Conservation (phyloP, 179 eudicot genomes). For the Camellia oleifera region DNA sequence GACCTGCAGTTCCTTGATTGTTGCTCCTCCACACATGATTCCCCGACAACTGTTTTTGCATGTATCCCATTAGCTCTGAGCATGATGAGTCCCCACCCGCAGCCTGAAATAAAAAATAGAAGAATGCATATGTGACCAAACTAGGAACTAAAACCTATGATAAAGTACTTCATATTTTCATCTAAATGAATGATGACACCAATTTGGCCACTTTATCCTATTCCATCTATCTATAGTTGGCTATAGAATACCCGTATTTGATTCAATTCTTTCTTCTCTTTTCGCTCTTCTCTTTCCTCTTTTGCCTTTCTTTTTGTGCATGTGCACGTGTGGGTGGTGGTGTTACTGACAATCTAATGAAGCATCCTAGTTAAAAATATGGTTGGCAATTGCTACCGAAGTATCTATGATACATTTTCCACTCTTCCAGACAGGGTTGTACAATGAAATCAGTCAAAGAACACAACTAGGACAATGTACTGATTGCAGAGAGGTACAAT, state of each 20-base stretch:
- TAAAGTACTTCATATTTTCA: not conserved
- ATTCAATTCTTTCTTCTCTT: not conserved
- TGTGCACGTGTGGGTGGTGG: too few species aligned
- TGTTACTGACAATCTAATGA: not conserved
- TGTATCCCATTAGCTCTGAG: slow-evolving; percentile 28
- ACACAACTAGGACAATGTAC: too few species aligned
- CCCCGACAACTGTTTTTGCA: slow-evolving; percentile 30
- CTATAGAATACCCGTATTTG: not conserved
- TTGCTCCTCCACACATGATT: slow-evolving; percentile 34
- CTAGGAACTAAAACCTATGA: not conserved
- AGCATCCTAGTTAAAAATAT: not conserved
- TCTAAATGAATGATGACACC: not conserved
- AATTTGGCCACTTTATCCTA: not conserved
- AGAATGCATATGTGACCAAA: not conserved
- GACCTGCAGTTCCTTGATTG: slow-evolving; percentile 38
- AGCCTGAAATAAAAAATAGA: slow-evolving; percentile 22
- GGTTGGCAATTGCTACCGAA: too few species aligned
- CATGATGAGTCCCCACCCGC: slow-evolving; percentile 20
- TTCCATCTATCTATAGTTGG: not conserved
- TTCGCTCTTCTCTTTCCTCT: not conserved
- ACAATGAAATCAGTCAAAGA: not conserved
- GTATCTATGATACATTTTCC: not conserved
- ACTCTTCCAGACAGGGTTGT: not conserved
- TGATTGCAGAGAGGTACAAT: not conserved
- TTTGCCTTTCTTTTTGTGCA: too few species aligned